Evolutionary conservation across 768 basidiomycete species (phyloP), one percentile per base, ranked within the genome.

Genomic region (Trametes cubensis): DNA sequence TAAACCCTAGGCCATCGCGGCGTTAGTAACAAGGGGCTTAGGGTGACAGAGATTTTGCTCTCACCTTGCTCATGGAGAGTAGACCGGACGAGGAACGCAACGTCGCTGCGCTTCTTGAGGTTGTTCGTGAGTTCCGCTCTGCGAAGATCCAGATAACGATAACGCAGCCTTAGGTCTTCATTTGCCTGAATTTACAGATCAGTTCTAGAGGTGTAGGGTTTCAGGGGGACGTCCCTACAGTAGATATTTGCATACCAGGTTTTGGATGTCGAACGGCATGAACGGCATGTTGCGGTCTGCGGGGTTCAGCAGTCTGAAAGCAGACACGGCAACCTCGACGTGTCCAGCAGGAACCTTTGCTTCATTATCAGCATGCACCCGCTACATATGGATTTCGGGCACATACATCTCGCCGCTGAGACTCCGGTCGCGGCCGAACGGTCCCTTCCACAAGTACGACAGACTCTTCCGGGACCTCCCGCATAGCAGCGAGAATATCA

Each of bases 141-240:
- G 28, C 95, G 86, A 44, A 98, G 83, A 79, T 98, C 95, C 45
- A 97, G 84, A 79, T 92, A 88, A 57, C 95, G 90, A 75, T 90
- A 90, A 68, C 87, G 87, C 58, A 90, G 83, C 61, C 95, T 85
- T 38, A 95, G 74, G 62, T 95, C 90, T 71, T 96, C 94, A 69
- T 90, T 92, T 59, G 91, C 85, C 93, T 94, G 68, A 40, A 40
- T 54, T 55, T 47, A 47, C 50, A 55, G 28, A 30, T 63, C 23
- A 61, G 23, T 41, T 54, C 51, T 51, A 53, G 61, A 40, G 34
- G 65, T 20, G 23, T 14, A 21, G 21, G 23, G 13, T 26, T 15
- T 23, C 47, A 17, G 41, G 8, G 48, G 66, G 41, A 2, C 8
- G 10, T 44, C 49, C 55, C 58, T 60, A 61, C 58, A 13, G 46